These are phyloP conservation scores for Blastomyces percursus DNA, from an alignment of 2,329 filamentous ascomycete genomes.

Conservation along the genomic window DNA sequence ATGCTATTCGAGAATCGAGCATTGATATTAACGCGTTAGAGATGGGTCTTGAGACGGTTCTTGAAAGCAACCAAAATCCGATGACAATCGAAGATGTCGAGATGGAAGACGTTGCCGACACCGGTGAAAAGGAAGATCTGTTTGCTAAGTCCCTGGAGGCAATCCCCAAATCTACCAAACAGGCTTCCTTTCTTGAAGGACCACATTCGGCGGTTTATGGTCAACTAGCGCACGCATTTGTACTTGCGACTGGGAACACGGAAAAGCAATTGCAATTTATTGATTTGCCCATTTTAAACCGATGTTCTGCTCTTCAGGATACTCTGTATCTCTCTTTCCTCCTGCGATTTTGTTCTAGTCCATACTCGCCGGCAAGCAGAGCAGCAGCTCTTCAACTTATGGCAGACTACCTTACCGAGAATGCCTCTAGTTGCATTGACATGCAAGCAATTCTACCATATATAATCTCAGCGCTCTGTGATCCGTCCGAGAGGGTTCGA, in stretches of 20 bases:
- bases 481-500: conserved; percentile 65
- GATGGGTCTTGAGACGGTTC: conserved; percentile 59
- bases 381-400: conserved; percentile 57
- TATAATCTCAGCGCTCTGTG: conserved; percentile 59
- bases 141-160: conserved; percentile 27
- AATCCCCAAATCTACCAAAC: conserved; percentile 19
- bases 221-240: conserved; percentile 30
- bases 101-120: conserved; percentile 36
- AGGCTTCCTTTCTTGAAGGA: conserved; percentile 30
- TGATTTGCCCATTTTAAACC: conserved; percentile 29
- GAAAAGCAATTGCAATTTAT: conserved; percentile 26
- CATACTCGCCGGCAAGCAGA: conserved; percentile 58
- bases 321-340: conserved; percentile 67
- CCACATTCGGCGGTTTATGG: conserved; percentile 27
- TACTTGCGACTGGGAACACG: conserved; percentile 23
- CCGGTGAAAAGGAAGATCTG: conserved; percentile 19
- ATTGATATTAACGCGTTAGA: conserved; percentile 66
- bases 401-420: conserved; percentile 44
- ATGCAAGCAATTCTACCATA: conserved; percentile 79
- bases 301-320: conserved; percentile 41
- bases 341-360: conserved; percentile 60
- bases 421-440: conserved; percentile 45
- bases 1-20: conserved; percentile 54
- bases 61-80: conserved; percentile 48
- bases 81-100: conserved; percentile 41